Conservation (phyloP, 305 asterid genomes). For the Euphrasia arctica region DNA sequence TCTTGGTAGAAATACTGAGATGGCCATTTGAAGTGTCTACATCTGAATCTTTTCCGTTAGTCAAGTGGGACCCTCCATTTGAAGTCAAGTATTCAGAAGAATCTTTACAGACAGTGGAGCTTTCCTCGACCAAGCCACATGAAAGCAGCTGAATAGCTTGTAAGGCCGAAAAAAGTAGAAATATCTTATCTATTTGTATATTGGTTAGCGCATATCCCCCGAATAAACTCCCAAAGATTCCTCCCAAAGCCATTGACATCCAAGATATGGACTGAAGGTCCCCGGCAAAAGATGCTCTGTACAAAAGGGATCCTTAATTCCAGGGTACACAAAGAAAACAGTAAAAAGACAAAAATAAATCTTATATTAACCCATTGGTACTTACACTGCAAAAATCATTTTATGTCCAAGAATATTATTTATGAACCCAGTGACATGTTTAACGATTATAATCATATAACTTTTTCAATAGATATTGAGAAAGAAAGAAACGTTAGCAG, state of each 20-base stretch:
- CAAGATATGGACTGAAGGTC: slow-evolving; percentile 92
- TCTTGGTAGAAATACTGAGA: slow-evolving; percentile 27
- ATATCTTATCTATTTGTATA: slow-evolving; percentile 53
- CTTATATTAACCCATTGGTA: not conserved
- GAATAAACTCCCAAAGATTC: slow-evolving; percentile 83
- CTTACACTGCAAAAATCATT: slow-evolving; percentile 8
- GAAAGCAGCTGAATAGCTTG: slow-evolving; percentile 82
- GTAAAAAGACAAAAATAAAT: not conserved
- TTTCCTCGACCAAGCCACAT: slow-evolving; percentile 75
- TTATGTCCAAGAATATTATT: not conserved
- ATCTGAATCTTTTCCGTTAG: slow-evolving; percentile 29
- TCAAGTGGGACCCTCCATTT: slow-evolving; percentile 41
- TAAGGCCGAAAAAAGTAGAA: slow-evolving; percentile 65
- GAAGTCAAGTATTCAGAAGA: slow-evolving; percentile 33
- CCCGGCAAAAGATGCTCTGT: slow-evolving; percentile 83
- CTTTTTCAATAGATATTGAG: slow-evolving; percentile 9
- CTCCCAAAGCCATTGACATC: slow-evolving; percentile 95
- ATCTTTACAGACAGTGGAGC: slow-evolving; percentile 33
- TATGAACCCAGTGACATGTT: slow-evolving; percentile 11
- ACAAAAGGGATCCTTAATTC: slow-evolving; percentile 4
- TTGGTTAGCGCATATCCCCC: slow-evolving; percentile 81
- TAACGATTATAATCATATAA: slow-evolving; percentile 2
- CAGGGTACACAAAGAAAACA: not conserved
- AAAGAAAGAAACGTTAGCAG: slow-evolving; percentile 3
- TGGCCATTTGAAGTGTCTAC: slow-evolving; percentile 29